Percentiles rank a stretch among this genome's conserved stretches.
These are phyloP conservation scores for Aspergillus ustus DNA, from an alignment of 2,329 filamentous ascomycete species.

Conservation along the genomic window DNA sequence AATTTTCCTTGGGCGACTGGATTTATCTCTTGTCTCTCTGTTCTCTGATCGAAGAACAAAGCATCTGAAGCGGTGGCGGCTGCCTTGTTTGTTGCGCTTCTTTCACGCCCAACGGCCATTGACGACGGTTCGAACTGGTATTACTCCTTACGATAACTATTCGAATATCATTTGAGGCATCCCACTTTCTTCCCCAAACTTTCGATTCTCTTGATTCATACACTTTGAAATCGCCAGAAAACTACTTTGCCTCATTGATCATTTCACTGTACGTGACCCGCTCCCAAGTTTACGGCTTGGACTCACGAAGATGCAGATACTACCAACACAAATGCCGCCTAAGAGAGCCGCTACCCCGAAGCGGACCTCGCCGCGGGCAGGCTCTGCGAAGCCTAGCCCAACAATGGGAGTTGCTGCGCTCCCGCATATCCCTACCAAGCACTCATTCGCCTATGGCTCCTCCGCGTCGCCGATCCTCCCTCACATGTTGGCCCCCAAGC, in stretches of 20 bases:
- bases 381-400: conserved; percentile 27
- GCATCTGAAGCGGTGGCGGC: conserved; percentile 7
- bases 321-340: conserved; percentile 28
- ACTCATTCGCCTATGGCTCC: conserved; percentile 48
- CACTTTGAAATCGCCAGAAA: background rate
- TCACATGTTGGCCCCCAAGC: conserved; percentile 36
- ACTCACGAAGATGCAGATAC: background rate
- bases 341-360: conserved; percentile 25
- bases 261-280: conserved; percentile 2
- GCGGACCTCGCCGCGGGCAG: conserved; percentile 18
- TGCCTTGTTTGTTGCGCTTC: conserved; percentile 11
- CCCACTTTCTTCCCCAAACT: background rate
- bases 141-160: conserved; percentile 10
- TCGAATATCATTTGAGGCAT: background rate
- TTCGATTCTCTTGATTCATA: background rate
- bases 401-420: conserved; percentile 31
- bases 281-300: background rate
- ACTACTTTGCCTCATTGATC: conserved; percentile 2
- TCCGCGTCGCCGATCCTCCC: conserved; percentile 41
- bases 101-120: background rate
- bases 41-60: conserved; percentile 5
- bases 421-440: conserved; percentile 43
- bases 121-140: background rate
- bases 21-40: conserved; percentile 3
- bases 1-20: background rate